phyloP scores from a whole-genome alignment of 305 asterid genomes.

The Plantago lanceolata region DNA sequence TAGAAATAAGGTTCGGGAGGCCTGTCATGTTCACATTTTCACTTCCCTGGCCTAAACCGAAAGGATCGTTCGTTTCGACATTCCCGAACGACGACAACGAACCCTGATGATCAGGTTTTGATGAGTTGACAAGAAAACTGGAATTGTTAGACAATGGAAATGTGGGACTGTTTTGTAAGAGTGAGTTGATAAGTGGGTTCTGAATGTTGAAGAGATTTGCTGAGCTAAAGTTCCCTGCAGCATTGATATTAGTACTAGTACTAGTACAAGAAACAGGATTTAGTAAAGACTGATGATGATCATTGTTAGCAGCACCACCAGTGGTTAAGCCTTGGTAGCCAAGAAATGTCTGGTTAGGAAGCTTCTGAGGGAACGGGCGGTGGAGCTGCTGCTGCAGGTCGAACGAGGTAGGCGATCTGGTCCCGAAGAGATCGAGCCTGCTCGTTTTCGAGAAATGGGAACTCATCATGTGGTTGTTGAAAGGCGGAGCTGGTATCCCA shows the following conservation, averaged over 20 bases:
- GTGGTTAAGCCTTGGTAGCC: not conserved
- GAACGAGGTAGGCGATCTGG: not conserved
- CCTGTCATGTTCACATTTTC: conserved; percentile 24
- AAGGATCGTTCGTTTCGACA: not conserved
- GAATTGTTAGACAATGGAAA: not conserved
- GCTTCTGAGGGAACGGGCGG: not conserved
- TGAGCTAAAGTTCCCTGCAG: not conserved
- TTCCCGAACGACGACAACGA: not conserved
- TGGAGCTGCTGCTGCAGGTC: not conserved
- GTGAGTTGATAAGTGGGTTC: conserved; percentile 4
- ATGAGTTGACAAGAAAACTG: not conserved
- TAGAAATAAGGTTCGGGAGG: conserved; percentile 47
- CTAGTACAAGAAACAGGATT: not conserved
- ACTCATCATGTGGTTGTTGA: not conserved
- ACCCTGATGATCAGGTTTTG: not conserved
- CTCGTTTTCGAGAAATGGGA: not conserved
- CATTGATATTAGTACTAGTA: not conserved
- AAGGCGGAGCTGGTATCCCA: conserved; percentile 76
- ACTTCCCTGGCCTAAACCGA: conserved; percentile 14
- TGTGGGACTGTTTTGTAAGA: not conserved
- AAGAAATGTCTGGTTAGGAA: not conserved
- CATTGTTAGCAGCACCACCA: not conserved
- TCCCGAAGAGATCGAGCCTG: conserved; percentile 3
- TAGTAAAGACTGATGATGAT: not conserved
- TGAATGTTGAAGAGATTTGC: not conserved